Evolutionary conservation across 768 basidiomycete species (phyloP).

Genomic region (Pleurotus tuoliensis): DNA sequence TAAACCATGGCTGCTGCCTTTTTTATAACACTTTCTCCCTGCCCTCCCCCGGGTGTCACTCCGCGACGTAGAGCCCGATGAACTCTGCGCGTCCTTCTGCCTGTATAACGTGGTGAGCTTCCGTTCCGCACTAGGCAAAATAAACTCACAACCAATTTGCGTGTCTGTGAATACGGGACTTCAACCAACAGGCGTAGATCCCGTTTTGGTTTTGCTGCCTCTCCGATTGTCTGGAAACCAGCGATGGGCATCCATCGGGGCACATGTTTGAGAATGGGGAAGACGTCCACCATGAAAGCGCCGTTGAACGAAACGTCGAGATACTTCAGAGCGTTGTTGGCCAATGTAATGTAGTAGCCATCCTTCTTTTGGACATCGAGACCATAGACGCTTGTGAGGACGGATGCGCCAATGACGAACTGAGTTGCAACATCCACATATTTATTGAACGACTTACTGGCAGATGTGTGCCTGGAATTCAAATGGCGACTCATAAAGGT

Average conservation of each 20-base stretch:
- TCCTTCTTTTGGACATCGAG: background rate
- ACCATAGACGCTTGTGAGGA: background rate
- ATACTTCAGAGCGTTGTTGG: background rate
- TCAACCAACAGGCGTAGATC: background rate
- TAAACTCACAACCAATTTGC: conserved; percentile 3
- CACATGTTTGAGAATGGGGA: background rate
- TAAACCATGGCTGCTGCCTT: background rate
- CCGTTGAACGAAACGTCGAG: background rate
- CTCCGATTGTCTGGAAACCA: background rate
- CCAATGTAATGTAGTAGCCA: background rate
- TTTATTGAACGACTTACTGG: conserved; percentile 26
- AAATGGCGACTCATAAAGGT: conserved; percentile 29
- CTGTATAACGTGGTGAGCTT: background rate
- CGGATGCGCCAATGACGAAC: conserved; percentile 10
- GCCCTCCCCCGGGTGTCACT: background rate
- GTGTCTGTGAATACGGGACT: conserved; percentile 10
- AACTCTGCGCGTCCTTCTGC: background rate
- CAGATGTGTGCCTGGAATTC: conserved; percentile 30
- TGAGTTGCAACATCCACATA: background rate
- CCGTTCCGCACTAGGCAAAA: too few relatives aligned
- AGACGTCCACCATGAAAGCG: background rate
- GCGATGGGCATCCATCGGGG: background rate
- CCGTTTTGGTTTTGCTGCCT: background rate
- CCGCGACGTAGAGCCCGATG: background rate
- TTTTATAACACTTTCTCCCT: background rate